A percentile compares a stretch with the other conserved stretches of the same genome.
Evolutionary conservation across 805 yeast genomes (phyloP).

Genomic region (Pichia thaimueangensis): DNA sequence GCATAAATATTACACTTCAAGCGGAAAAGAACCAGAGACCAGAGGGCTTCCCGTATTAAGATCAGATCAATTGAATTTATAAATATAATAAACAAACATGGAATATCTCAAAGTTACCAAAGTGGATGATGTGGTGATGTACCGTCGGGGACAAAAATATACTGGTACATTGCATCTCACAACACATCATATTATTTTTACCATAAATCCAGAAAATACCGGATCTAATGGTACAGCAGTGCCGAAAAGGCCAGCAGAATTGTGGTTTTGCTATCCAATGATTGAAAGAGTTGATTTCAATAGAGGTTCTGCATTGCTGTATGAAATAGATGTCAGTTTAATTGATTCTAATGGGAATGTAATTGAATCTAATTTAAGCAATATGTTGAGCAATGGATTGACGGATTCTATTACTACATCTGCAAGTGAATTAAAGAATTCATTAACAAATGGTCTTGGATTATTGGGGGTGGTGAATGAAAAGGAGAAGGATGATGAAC

Average conservation of each 20-base stretch:
- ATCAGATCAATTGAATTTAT: too few species aligned
- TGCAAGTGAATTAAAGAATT: conserved; percentile 18
- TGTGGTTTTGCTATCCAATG: conserved; percentile 90
- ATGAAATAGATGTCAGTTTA: background rate
- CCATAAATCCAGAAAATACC: conserved; percentile 23
- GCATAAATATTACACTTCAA: too few species aligned
- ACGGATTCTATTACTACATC: conserved; percentile 1
- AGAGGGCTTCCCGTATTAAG: background rate
- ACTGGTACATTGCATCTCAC: conserved; percentile 63
- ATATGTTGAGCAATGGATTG: conserved; percentile 2
- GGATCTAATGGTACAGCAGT: too few species aligned
- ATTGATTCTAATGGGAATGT: conserved; percentile 2
- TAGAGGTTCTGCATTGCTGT: conserved; percentile 42
- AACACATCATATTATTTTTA: conserved; percentile 69
- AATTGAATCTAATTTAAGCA: background rate
- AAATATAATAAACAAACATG: conserved; percentile 29
- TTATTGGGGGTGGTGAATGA: conserved; percentile 2
- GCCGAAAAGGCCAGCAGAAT: conserved; percentile 42
- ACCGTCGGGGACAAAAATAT: conserved; percentile 49
- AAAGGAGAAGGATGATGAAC: background rate
- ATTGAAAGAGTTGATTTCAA: conserved; percentile 56
- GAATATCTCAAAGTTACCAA: conserved; percentile 50
- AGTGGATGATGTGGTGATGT: conserved; percentile 41
- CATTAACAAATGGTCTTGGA: conserved; percentile 9
- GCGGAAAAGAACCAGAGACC: too few species aligned